These are phyloP conservation scores for Pelargonium myrrhifolium DNA, from an alignment of 441 rosid species.

Conservation along the genomic window DNA sequence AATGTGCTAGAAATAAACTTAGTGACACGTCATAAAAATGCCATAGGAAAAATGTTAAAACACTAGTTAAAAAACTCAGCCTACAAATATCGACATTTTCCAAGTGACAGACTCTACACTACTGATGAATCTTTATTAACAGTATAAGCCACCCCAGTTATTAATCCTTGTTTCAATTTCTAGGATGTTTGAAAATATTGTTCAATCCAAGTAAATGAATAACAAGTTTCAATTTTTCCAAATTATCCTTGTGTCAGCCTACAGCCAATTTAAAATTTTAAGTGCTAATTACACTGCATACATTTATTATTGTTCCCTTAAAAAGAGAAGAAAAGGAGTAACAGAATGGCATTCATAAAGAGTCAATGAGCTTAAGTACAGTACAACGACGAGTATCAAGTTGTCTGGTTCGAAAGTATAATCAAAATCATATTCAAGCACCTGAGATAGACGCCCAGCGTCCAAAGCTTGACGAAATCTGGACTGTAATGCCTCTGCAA, in stretches of 20 bases:
- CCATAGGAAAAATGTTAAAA: background rate
- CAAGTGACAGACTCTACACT: background rate
- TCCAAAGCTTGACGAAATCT: conserved; percentile 76
- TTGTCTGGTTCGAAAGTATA: background rate
- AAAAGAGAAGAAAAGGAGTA: background rate
- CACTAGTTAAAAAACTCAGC: background rate
- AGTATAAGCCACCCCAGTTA: background rate
- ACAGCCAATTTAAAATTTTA: background rate
- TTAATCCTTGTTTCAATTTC: background rate
- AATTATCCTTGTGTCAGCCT: background rate
- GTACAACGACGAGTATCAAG: background rate
- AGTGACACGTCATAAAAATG: background rate
- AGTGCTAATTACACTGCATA: background rate
- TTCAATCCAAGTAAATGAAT: background rate
- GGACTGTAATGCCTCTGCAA: conserved; percentile 68
- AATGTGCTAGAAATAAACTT: background rate
- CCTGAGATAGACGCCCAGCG: conserved; percentile 97
- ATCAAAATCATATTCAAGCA: conserved; percentile 16
- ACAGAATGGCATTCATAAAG: background rate
- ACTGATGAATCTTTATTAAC: background rate
- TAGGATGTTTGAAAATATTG: background rate
- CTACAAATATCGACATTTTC: background rate
- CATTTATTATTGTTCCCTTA: background rate
- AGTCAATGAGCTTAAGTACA: background rate
- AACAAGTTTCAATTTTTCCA: background rate